Base-by-base conservation (phyloP, 2,329 filamentous ascomycete species). In the Fonsecaea nubica region DNA sequence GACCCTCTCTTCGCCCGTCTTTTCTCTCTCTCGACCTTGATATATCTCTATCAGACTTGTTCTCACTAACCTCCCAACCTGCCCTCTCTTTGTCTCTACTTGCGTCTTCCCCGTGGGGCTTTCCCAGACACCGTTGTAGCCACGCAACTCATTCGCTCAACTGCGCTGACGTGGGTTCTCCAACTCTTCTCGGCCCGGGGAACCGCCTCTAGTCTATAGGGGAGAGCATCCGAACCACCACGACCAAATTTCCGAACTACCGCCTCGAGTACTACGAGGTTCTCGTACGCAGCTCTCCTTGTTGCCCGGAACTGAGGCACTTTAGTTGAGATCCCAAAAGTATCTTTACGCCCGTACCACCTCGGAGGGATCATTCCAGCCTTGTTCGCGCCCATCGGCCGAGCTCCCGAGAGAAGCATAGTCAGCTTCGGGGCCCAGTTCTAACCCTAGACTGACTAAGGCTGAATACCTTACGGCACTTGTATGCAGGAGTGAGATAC, bases 101-200 rank as follows among this genome's bases (percentile, higher is more conserved):
- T 21, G 25, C 18, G 21, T 21, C 45, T 21, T n/a, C 42, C 53
- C 35, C 53, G 53, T 55, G 53, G 53, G 30, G 35, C 53, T 55
- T 12, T n/a, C 21, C 15, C 18, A 18, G 40, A 13, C 8, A 25
- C 25, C 40, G 40, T 9, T 21, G 40, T 45, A n/a, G 40, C 40
- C 21, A n/a, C n/a, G 18, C 15, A n/a, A 15, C 12, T 21, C 42
- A 21, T 7, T 10, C 18, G 21, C n/a, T 48, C 42, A 21, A 6
- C n/a, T 48, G 10, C n/a, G n/a, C 42, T 48, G n/a, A 48, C 42
- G 42, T 48, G 42, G 42, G 45, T 50, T 50, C 45, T 50, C 42
- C 42, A 50, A 50, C 21, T 50, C 45, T 50, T 50, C 45, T 50
- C 45, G 45, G 45, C 18, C 45, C 45, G 45, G 45, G 45, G 45